These are phyloP conservation scores for Triticum timopheevii DNA, from an alignment of 176 grass and related monocot genomes.

Conservation along the genomic window DNA sequence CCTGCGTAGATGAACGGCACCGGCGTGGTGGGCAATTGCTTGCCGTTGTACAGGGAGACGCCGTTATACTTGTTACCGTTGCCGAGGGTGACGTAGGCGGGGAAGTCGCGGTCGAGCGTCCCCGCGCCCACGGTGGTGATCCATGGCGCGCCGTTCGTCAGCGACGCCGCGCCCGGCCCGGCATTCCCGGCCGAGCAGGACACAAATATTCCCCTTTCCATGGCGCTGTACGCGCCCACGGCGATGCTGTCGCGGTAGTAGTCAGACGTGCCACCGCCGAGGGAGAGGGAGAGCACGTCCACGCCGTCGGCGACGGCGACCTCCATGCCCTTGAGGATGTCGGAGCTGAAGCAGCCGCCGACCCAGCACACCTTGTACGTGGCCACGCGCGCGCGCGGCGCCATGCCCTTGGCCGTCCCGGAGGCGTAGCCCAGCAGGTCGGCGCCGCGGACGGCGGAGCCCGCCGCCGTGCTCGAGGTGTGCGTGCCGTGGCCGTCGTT, in stretches of 20 bases:
- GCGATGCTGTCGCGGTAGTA: constrained; percentile 89
- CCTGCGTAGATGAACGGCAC: constrained; percentile 77
- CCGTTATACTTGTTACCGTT: constrained; percentile 74
- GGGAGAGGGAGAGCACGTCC: constrained; percentile 80
- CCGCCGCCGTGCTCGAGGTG: constrained; percentile 81
- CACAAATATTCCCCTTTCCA: constrained; percentile 83
- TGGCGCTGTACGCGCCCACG: constrained; percentile 76
- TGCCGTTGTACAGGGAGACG: constrained; percentile 83
- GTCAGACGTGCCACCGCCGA: constrained; percentile 74
- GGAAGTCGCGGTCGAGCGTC: constrained; percentile 90
- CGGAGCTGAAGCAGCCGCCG: constrained; percentile 92
- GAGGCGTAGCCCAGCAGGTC: constrained; percentile 70
- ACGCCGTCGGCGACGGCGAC: constrained; percentile 81
- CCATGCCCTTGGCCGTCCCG: constrained; percentile 84
- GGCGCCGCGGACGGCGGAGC: constrained; percentile 50
- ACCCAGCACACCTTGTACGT: constrained; percentile 97
- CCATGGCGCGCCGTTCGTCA: constrained; percentile 93
- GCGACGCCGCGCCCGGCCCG: constrained; percentile 59
- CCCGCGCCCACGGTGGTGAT: constrained; percentile 92
- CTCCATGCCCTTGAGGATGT: constrained; percentile 95
- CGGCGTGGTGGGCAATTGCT: constrained; percentile 43
- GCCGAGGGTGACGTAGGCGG: constrained; percentile 60
- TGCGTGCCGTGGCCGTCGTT: constrained; percentile 95
- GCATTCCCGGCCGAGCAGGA: constrained; percentile 88
- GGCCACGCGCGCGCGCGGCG: constrained; percentile 63